Evolutionary conservation across 306 rosid genomes (phyloP), one percentile per base, ranked within the genome.

Genomic region (Inga laurina): DNA sequence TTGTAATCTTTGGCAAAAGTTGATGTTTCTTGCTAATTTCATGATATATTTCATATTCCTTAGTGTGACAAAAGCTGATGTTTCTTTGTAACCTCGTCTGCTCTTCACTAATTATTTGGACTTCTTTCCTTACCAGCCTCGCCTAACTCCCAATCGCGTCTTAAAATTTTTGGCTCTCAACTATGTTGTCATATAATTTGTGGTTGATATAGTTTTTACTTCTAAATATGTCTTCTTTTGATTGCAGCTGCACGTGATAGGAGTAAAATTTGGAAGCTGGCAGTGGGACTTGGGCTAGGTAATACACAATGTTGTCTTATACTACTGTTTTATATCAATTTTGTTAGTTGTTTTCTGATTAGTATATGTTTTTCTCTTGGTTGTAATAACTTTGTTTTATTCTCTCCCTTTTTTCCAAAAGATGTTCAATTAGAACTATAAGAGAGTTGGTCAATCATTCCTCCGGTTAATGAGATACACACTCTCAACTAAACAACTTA

Each of bases 211-310:
- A 14, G 54, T 34, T 4, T 79, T 79, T 18, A 49, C 59, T 3
- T 80, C 75, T 34, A 48, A 68, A 86, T 48, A 24, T 7, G 62
- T 22, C 22, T 78, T 44, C 73, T 86, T 84, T 14, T 15, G 62
- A 19, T 37, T 86, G 8, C 35, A 13, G 30, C 67, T 82, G 83
- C 19, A 7, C 18, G 54, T 81, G 82, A 61, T 22, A 34, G 11
- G 7, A 18, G 5, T 64, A 27, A 74, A 39, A 2, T 9, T 13
- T 52, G 74, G 68, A 41, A 34, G 83, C 39, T 72, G 12, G 57
- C n/a, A 44, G 57, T 79, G 15, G 91, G 82, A 66, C 4, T 88
- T 4, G 91, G 82, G 61, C 21, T 90, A 74, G 91, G 95, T 90
- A 88, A 76, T 78, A 49, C 61, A 5, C 34, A 45, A 43, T 57